Percentiles rank a stretch among this genome's conserved stretches.
phyloP scores from a whole-genome alignment of 1,284 basidiomycete species.

The Cystobasidium sp. region DNA sequence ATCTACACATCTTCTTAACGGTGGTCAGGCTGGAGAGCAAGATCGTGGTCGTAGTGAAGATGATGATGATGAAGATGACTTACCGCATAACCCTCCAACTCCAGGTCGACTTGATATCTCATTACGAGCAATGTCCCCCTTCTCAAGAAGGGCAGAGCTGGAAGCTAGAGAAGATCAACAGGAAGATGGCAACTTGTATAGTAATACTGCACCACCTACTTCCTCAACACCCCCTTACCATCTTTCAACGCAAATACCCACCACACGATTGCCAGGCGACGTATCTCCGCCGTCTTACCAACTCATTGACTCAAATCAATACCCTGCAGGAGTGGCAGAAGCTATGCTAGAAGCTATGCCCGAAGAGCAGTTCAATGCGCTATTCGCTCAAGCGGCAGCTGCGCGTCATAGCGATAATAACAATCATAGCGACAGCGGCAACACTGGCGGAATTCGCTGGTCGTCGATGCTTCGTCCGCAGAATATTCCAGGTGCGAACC shows the following conservation, averaged over 20 bases:
- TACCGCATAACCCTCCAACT: slow-evolving; percentile 63
- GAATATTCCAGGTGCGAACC: slow-evolving; percentile 6
- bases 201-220: slow-evolving; percentile 11
- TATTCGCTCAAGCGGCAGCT: slow-evolving; percentile 27
- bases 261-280: slow-evolving; percentile 23
- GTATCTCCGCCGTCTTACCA: slow-evolving; percentile 51
- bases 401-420: neutral
- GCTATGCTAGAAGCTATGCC: slow-evolving; percentile 49
- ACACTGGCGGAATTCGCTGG: neutral
- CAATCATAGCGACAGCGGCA: neutral
- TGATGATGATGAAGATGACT: slow-evolving; percentile 49
- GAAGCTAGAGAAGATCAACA: slow-evolving; percentile 35
- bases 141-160: slow-evolving; percentile 44
- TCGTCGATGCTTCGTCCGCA: slow-evolving; percentile 6
- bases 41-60: slow-evolving; percentile 33
- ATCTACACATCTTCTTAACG: neutral
- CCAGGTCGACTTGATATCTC: slow-evolving; percentile 63
- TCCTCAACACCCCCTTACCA: slow-evolving; percentile 33
- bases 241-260: neutral
- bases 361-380: slow-evolving; percentile 49
- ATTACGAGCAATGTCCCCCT: slow-evolving; percentile 56
- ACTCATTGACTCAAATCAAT: slow-evolving; percentile 51
- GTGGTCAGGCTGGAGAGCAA: neutral
- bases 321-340: slow-evolving; percentile 44
- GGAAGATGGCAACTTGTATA: slow-evolving; percentile 4